phyloP scores from a whole-genome alignment of 164 flowering plant species.

The Stephania japonica region DNA sequence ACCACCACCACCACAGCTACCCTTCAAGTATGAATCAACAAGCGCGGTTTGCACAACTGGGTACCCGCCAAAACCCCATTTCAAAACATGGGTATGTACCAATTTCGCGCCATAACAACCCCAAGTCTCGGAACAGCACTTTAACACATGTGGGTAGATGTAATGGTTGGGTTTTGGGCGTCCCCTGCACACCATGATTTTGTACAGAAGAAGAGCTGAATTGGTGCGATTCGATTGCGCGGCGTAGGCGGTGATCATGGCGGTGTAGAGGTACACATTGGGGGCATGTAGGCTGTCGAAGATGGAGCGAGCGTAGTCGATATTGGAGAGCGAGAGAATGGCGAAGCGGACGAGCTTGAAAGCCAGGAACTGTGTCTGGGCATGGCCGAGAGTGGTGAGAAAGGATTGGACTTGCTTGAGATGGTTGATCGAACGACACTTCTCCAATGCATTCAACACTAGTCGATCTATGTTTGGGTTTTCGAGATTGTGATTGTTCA shows the following conservation, averaged over 20 bases:
- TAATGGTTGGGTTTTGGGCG: slow-evolving; percentile 7
- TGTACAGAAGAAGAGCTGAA: background rate
- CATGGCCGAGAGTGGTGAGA: slow-evolving; percentile 46
- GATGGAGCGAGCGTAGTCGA: slow-evolving; percentile 48
- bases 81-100: slow-evolving; percentile 8
- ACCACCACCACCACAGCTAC: background rate
- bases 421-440: slow-evolving; percentile 44
- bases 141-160: slow-evolving; percentile 10
- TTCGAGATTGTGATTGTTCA: background rate
- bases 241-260: slow-evolving; percentile 51
- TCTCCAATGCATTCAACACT: slow-evolving; percentile 25
- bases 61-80: slow-evolving; percentile 9
- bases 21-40: slow-evolving; percentile 6
- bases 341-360: slow-evolving; percentile 68
- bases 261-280: slow-evolving; percentile 45
- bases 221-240: slow-evolving; percentile 4
- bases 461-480: slow-evolving; percentile 16
- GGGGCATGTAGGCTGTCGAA: slow-evolving; percentile 40
- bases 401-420: slow-evolving; percentile 61
- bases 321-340: slow-evolving; percentile 31
- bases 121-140: slow-evolving; percentile 1
- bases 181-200: slow-evolving; percentile 1
- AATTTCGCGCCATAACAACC: background rate
- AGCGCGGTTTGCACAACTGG: slow-evolving; percentile 10
- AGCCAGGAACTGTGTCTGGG: slow-evolving; percentile 41